Percentiles rank a stretch among this genome's conserved stretches.
Conservation (phyloP, 176 grass and related monocot genomes). For the Oryza glumipatula region DNA sequence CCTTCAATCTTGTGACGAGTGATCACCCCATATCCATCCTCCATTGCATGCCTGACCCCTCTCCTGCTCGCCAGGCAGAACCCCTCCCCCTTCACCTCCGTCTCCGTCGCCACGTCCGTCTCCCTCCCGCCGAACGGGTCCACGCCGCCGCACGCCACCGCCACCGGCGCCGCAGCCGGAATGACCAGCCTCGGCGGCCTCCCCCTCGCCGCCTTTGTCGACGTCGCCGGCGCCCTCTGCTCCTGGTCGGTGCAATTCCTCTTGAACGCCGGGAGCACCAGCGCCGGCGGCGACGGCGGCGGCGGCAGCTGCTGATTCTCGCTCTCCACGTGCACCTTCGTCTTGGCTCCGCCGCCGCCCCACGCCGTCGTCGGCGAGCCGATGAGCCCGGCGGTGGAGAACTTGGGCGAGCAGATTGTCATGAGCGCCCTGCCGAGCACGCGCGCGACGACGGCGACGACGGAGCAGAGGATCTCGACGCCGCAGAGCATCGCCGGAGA, state of each 20-base stretch:
- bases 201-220: slow-evolving; percentile 27
- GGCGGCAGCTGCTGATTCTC: background rate
- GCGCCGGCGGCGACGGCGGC: background rate
- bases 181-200: slow-evolving; percentile 66
- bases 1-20: slow-evolving; percentile 1
- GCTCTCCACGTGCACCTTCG: background rate
- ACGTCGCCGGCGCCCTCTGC: background rate
- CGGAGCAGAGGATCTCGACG: slow-evolving; percentile 37
- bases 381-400: background rate
- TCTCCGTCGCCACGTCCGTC: slow-evolving; percentile 33
- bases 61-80: slow-evolving; percentile 63
- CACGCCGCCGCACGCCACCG: background rate
- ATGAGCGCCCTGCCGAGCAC: background rate
- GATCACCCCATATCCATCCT: slow-evolving; percentile 63
- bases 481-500: slow-evolving; percentile 35
- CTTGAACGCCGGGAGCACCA: slow-evolving; percentile 10
- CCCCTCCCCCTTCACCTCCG: slow-evolving; percentile 50
- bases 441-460: slow-evolving; percentile 33
- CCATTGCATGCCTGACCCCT: slow-evolving; percentile 72
- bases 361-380: background rate
- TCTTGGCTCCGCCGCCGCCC: background rate
- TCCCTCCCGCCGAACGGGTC: slow-evolving; percentile 30
- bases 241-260: background rate
- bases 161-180: slow-evolving; percentile 37
- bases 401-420: slow-evolving; percentile 33